phyloP scores from a whole-genome alignment of 805 yeast genomes.

The Candida ponderosae region DNA sequence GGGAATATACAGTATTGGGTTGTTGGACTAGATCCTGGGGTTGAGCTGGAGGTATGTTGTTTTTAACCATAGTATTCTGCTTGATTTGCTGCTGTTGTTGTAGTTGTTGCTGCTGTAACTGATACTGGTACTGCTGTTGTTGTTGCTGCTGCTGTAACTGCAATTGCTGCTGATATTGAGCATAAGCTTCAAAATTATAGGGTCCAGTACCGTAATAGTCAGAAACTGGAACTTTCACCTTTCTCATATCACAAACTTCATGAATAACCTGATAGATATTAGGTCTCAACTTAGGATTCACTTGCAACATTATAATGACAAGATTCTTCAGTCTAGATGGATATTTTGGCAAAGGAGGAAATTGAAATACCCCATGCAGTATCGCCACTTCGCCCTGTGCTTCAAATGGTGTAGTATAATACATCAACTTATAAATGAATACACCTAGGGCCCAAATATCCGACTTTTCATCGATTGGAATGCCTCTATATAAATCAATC shows the following conservation, averaged over 20 bases:
- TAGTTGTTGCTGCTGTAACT: conserved; percentile 3
- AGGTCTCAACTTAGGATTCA: conserved; percentile 77
- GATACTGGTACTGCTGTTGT: conserved; percentile 15
- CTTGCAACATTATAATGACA: conserved; percentile 73
- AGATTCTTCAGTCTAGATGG: conserved; percentile 68
- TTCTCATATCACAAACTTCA: conserved; percentile 54
- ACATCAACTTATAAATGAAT: conserved; percentile 82
- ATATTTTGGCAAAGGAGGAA: conserved; percentile 62
- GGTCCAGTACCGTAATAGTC: conserved; percentile 40
- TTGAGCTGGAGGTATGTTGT: background rate
- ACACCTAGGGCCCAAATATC: conserved; percentile 98
- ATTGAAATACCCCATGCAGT: conserved; percentile 72
- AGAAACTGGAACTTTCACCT: conserved; percentile 38
- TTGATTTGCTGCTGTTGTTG: background rate
- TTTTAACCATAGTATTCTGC: no score
- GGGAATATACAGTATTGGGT: conserved; percentile 7
- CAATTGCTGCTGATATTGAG: conserved; percentile 35
- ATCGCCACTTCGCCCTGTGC: conserved; percentile 76
- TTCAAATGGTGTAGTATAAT: conserved; percentile 93
- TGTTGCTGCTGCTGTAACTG: conserved; percentile 33
- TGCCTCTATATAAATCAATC: conserved; percentile 78
- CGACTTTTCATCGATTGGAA: conserved; percentile 83
- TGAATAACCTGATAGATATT: conserved; percentile 73
- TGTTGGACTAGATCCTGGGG: background rate
- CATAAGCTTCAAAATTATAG: conserved; percentile 49